These are phyloP conservation scores for Neovahlkampfia damariscottae DNA, from an alignment of 78 protist genomes.

Conservation along the genomic window DNA sequence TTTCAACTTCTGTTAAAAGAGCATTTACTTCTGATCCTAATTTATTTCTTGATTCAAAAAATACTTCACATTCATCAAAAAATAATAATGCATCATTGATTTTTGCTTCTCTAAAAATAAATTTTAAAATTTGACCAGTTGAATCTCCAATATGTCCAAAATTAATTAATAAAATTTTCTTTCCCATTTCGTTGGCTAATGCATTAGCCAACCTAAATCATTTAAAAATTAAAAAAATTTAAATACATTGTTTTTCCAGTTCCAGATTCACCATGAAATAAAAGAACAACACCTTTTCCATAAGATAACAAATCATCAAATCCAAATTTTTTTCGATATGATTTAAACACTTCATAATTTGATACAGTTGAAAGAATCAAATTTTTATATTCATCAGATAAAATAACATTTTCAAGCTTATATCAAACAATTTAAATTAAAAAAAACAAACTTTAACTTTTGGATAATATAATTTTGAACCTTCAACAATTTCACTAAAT, in stretches of 20 bases:
- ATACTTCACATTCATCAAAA: conserved; percentile 56
- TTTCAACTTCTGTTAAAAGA: conserved; percentile 40
- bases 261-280: conserved; percentile 51
- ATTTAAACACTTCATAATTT: conserved; percentile 7
- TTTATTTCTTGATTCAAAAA: conserved; percentile 38
- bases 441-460: conserved; percentile 21
- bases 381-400: conserved; percentile 26
- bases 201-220: conserved; percentile 64
- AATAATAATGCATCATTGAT: conserved; percentile 51
- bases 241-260: conserved; percentile 64
- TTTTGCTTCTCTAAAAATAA: conserved; percentile 57
- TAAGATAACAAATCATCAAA: conserved; percentile 22
- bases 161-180: conserved; percentile 34
- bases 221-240: conserved; percentile 14
- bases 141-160: background rate
- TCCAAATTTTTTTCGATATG: conserved; percentile 3
- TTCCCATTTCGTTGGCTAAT: conserved; percentile 38
- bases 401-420: conserved; percentile 37
- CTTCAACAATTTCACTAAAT: conserved; percentile 46
- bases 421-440: no score
- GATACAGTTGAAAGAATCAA: conserved; percentile 10
- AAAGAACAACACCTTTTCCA: conserved; percentile 34
- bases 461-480: conserved; percentile 36
- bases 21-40: conserved; percentile 15
- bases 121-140: conserved; percentile 16